A percentile compares a stretch with the other conserved stretches of the same genome.
phyloP scores from a whole-genome alignment of 495 filamentous ascomycete genomes.

The Beverwykella pulmonaria region DNA sequence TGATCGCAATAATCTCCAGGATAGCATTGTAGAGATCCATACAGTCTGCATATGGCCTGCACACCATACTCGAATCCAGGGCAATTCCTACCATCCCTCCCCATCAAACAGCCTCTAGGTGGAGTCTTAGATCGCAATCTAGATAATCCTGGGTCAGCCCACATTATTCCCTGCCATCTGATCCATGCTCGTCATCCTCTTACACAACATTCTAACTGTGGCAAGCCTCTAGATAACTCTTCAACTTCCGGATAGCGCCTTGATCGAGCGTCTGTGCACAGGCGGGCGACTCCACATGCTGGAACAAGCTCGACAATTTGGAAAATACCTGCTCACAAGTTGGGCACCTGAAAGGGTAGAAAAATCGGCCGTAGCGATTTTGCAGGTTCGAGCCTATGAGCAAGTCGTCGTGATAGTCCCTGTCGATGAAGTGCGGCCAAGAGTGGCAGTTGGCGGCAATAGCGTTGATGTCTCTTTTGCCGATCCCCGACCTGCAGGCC shows the following conservation, averaged over 20 bases:
- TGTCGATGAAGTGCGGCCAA: too few species aligned
- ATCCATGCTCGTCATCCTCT: too few species aligned
- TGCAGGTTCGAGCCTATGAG: too few species aligned
- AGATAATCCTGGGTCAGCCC: background rate
- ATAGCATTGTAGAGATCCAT: too few species aligned
- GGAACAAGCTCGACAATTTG: constrained; percentile 13
- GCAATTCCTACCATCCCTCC: constrained; percentile 5
- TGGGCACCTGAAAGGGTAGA: constrained; percentile 11
- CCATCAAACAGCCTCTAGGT: constrained; percentile 7
- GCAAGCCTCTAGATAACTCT: background rate
- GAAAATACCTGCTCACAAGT: too few species aligned
- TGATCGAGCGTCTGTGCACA: constrained; percentile 11
- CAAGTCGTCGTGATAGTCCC: too few species aligned
- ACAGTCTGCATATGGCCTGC: background rate
- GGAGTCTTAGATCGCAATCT: too few species aligned
- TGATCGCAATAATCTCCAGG: too few species aligned
- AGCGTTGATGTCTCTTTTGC: background rate
- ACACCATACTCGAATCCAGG: constrained; percentile 2
- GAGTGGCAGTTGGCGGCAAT: background rate
- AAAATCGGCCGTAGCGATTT: too few species aligned
- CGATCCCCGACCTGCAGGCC: background rate
- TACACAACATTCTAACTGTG: background rate
- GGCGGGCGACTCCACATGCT: constrained; percentile 19
- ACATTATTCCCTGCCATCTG: too few species aligned
- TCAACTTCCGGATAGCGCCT: constrained; percentile 2